Evolutionary conservation across 2,329 filamentous ascomycete genomes (phyloP), one percentile per base, ranked within the genome.

Genomic region (Camptophora hylomeconis): DNA sequence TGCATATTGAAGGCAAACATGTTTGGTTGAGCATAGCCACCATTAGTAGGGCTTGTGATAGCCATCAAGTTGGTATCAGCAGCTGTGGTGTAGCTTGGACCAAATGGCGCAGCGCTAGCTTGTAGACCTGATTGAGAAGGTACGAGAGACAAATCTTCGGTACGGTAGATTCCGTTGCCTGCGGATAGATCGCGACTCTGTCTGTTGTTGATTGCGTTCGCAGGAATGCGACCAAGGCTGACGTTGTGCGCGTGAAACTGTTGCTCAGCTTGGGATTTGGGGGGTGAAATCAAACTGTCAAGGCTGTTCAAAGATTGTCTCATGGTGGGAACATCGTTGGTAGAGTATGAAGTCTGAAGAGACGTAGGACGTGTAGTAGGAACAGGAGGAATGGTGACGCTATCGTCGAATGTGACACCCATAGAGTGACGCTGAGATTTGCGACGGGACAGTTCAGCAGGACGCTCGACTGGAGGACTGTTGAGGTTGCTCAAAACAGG

Each of bases 341-440:
- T 75, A 7, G 89, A 94, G 59, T 81, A 94, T 0, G 87, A 94
- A 24, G 80, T 76, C 55, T 86, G 80, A 33, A 93, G 34, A 7
- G 54, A 51, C 4, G 44, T 45, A 11, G 58, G 58, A 13, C 58
- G 54, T 17, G 45, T 41, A 17, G 52, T 40, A 30, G 36, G 40
- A 16, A 40, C 16, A 8, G 13, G 9, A 31, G 41, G 38, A 17
- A 40, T 17, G n/a, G n/a, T n/a, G 29, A 35, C 32, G 17, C 36
- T 34, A 28, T 31, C 28, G 10, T 43, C 40, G 26, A 30, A 33
- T 28, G 42, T 59, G 8, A 56, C 47, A 36, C 61, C 60, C 22
- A 62, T 45, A 7, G 60, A 64, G 39, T 60, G 59, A 16, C 58
- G 51, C 24, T 58, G 49, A 17, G 48, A 36, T 37, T 43, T 45